phyloP scores from a whole-genome alignment of 345 rosid genomes.

The Eucalyptus erythrocorys region DNA sequence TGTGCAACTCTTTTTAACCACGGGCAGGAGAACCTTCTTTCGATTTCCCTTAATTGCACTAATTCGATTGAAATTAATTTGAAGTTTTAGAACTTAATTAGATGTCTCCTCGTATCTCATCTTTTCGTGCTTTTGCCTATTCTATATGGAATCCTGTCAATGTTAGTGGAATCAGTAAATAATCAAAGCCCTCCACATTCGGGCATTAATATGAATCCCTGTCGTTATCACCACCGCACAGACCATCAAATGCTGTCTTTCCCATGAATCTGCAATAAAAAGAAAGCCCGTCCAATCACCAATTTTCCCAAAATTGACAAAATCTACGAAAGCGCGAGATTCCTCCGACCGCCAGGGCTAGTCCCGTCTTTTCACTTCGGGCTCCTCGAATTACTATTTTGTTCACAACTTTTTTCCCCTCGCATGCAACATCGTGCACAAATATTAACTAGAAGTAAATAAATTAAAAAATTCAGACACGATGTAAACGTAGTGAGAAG shows the following conservation, averaged over 20 bases:
- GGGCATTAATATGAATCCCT: neutral
- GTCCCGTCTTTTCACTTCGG: neutral
- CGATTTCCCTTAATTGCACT: neutral
- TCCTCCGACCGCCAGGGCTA: neutral
- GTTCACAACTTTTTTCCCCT: neutral
- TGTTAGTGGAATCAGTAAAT: neutral
- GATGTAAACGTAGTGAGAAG: neutral
- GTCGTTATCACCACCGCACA: neutral
- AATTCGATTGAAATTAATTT: neutral
- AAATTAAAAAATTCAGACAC: neutral
- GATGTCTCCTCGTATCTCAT: neutral
- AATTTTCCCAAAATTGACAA: neutral
- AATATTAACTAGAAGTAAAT: neutral
- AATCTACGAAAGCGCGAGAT: neutral
- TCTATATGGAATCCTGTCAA: neutral
- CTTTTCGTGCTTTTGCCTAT: neutral
- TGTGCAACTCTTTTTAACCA: neutral
- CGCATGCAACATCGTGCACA: neutral
- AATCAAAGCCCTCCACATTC: neutral
- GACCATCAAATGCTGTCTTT: neutral
- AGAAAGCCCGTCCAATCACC: neutral
- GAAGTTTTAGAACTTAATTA: rapidly evolving
- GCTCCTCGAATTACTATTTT: neutral
- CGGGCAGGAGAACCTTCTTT: neutral
- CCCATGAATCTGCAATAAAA: neutral